phyloP scores from a whole-genome alignment of 1,284 basidiomycete species.

The Thecaphora thlaspeos region DNA sequence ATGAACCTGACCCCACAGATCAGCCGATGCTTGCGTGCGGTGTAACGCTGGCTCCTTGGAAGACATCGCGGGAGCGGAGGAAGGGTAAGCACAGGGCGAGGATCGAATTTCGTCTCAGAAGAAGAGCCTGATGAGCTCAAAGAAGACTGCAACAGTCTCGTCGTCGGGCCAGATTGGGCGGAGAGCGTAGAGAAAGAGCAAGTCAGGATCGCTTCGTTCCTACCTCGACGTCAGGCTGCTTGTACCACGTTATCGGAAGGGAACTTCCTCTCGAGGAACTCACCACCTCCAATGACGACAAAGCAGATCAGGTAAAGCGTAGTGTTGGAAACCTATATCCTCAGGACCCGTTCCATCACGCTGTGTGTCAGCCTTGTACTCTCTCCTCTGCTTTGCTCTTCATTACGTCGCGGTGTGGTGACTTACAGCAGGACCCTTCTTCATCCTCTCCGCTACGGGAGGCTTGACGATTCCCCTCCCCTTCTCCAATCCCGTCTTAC shows the following conservation, averaged over 20 bases:
- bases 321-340: not conserved
- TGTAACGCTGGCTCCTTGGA: too few relatives aligned
- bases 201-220: too few relatives aligned
- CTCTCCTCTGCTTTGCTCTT: too few relatives aligned
- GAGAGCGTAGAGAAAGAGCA: not conserved
- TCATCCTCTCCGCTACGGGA: not conserved
- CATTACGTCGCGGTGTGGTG: too few relatives aligned
- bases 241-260: not conserved
- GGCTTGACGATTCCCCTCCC: slow-evolving; percentile 20
- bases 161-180: not conserved
- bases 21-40: too few relatives aligned
- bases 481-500: not conserved
- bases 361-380: too few relatives aligned
- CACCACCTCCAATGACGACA: slow-evolving; percentile 38
- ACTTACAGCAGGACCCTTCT: too few relatives aligned
- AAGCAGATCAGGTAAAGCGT: slow-evolving; percentile 25
- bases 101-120: too few relatives aligned
- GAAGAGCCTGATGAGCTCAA: slow-evolving; percentile 32
- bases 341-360: slow-evolving; percentile 3
- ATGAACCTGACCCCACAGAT: too few relatives aligned
- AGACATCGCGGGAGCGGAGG: too few relatives aligned
- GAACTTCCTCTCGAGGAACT: slow-evolving; percentile 3
- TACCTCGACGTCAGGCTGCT: too few relatives aligned
- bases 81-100: too few relatives aligned
- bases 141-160: slow-evolving; percentile 22